These are phyloP conservation scores for Lizonia empirigonia DNA, from an alignment of 2,329 filamentous ascomycete genomes.

Conservation along the genomic window DNA sequence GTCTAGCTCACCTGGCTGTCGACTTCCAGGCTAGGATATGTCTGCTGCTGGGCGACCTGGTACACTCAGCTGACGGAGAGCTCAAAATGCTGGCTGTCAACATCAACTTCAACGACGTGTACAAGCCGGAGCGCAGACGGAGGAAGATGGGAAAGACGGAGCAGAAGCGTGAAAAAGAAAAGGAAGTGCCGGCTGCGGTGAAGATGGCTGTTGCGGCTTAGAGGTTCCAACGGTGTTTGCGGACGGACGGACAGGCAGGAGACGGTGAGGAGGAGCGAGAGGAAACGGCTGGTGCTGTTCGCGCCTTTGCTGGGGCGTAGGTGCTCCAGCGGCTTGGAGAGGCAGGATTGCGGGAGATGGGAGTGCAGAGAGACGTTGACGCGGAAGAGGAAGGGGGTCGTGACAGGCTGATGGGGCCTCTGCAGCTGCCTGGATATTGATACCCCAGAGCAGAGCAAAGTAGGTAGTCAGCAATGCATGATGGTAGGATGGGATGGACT, in stretches of 20 bases:
- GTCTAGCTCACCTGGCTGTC: constrained; percentile 72
- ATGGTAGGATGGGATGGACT: too few species aligned
- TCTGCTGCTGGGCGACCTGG: constrained; percentile 83
- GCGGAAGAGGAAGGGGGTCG: constrained; percentile 1
- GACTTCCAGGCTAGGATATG: constrained; percentile 81
- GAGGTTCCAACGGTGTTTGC: constrained; percentile 4
- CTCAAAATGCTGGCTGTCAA: constrained; percentile 94
- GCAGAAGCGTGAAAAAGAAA: constrained; percentile 39
- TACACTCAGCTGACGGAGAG: constrained; percentile 92
- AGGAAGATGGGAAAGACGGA: constrained; percentile 48
- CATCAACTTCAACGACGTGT: constrained; percentile 99
- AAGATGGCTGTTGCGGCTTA: constrained; percentile 11
- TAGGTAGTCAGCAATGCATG: too few species aligned
- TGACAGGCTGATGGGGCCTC: not conserved
- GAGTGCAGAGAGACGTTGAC: constrained; percentile 1
- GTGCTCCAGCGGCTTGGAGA: constrained; percentile 4
- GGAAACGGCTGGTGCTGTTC: not conserved
- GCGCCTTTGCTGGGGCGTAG: not conserved
- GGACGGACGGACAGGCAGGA: not conserved
- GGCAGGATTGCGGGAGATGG: not conserved
- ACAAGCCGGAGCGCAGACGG: constrained; percentile 75
- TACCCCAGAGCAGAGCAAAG: too few species aligned
- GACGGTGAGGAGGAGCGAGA: not conserved
- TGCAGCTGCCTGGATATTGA: not conserved
- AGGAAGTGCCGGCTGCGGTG: constrained; percentile 28